These are phyloP conservation scores for Haplosporangium sp. DNA, from an alignment of 371 early-diverging fungal species.

Conservation along the genomic window DNA sequence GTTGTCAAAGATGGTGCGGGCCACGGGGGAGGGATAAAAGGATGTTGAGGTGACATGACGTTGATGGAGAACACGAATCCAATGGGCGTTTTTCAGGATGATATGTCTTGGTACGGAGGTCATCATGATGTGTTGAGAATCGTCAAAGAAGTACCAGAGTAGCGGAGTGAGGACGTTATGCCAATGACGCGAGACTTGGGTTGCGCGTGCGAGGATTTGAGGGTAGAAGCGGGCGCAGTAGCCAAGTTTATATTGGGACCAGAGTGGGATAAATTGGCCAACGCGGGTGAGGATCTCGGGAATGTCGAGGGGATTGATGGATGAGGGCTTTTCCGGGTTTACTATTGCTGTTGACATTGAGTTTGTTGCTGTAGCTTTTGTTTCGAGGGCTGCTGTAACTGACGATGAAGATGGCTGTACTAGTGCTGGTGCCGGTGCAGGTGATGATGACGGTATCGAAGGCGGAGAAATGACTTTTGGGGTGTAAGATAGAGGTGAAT, in stretches of 20 bases:
- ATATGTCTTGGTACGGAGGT: conserved; percentile 1
- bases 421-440: too few species aligned
- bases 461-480: too few species aligned
- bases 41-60: too few species aligned
- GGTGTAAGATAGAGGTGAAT: too few species aligned
- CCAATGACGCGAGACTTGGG: conserved; percentile 1
- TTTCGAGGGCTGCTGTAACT: too few species aligned
- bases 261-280: conserved; percentile 10
- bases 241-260: not conserved
- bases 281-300: conserved; percentile 11
- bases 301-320: conserved; percentile 6
- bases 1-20: too few species aligned
- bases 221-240: not conserved
- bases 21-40: too few species aligned
- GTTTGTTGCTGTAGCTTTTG: too few species aligned
- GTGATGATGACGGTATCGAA: too few species aligned
- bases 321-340: too few species aligned
- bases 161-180: conserved; percentile 2
- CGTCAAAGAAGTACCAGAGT: conserved; percentile 10
- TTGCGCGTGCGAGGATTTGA: not conserved
- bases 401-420: too few species aligned
- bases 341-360: too few species aligned
- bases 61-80: not conserved
- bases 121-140: conserved; percentile 2
- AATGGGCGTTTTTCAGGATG: conserved; percentile 3